Evolutionary conservation across 371 early-diverging fungal species (phyloP), one percentile per base, ranked within the genome.

Genomic region (Mortierella sp.): DNA sequence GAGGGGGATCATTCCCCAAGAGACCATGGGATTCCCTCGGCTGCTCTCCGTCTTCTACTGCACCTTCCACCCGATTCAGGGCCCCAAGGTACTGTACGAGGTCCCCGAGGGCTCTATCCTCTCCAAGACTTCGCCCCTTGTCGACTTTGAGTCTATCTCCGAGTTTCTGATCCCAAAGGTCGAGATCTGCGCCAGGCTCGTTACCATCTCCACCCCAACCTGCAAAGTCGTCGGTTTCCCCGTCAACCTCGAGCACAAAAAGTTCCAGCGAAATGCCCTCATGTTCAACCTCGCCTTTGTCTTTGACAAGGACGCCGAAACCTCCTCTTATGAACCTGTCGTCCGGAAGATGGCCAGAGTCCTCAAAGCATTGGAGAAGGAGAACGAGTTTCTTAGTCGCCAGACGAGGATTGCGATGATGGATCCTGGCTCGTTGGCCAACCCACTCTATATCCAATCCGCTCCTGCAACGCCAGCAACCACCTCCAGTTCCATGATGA

Each of bases 241-340:
- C 14, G 89, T 94, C 21, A 81, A 82, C 13, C 86, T 96, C 26
- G 85, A 88, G 55, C 85, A 92, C 69, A 84, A 83, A 57, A 89
- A 90, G 62, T 96, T 95, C 63, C 76, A 82, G 21, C 81, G 96
- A 24, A 94, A 94, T 80, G 92, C 89, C n/a, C 83, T 94, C 49
- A 84, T 93, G 42, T 96, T 94, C 84, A 96, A 96, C 72, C 73
- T 94, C 16, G 90, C 91, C 58, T 94, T 95, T 85, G 93, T 94
- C n/a, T 96, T 96, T 84, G 93, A 92, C 67, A 86, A 86, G 49
- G 80, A 84, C 48, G 93, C 89, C 6, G 89, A 92, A 56, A 89
- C 90, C 16, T 82, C 85, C 28, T 86, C 89, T 38, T 94, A 93
- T 66, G 93, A 94, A 64, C 92, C 91, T 34, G 85, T 95, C 0